Evolutionary conservation across 106 monocot genomes (phyloP).

Genomic region (Allium sativum): DNA sequence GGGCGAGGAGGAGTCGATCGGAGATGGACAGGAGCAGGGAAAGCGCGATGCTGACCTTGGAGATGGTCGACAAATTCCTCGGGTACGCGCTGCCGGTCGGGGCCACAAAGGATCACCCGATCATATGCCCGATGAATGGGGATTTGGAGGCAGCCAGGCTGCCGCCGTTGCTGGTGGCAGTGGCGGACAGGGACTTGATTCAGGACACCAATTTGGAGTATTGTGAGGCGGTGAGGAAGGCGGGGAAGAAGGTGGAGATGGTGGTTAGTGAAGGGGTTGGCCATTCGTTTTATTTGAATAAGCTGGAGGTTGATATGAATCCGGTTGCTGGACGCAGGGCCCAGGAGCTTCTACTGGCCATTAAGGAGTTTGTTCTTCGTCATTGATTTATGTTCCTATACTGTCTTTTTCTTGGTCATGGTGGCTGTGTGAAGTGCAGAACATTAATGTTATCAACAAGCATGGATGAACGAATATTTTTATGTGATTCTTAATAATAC

Average conservation of each 20-base stretch:
- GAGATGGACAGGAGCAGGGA: conserved; percentile 32
- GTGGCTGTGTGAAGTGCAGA: no score
- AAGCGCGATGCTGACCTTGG: conserved; percentile 53
- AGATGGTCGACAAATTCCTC: conserved; percentile 74
- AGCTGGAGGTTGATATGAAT: conserved; percentile 51
- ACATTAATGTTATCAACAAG: no score
- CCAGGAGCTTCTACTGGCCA: conserved; percentile 39
- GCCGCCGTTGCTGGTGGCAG: conserved; percentile 53
- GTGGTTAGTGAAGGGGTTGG: conserved; percentile 27
- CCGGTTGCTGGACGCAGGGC: conserved; percentile 25
- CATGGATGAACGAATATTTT: no score
- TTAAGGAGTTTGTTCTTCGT: conserved; percentile 44
- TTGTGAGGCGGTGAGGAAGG: conserved; percentile 44
- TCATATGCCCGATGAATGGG: conserved; percentile 62
- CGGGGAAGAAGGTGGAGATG: conserved; percentile 66
- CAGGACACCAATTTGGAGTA: conserved; percentile 66
- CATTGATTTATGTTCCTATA: conserved; percentile 22
- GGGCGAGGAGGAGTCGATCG: conserved; percentile 43
- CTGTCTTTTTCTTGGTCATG: background rate
- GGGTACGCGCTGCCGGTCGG: conserved; percentile 44
- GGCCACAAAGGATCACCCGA: conserved; percentile 59
- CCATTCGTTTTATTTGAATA: conserved; percentile 74
- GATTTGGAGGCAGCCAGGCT: conserved; percentile 24
- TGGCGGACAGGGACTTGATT: conserved; percentile 62
- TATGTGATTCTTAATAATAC: no score